phyloP scores from a whole-genome alignment of 768 basidiomycete species.

The Clitopilus passeckerianus region DNA sequence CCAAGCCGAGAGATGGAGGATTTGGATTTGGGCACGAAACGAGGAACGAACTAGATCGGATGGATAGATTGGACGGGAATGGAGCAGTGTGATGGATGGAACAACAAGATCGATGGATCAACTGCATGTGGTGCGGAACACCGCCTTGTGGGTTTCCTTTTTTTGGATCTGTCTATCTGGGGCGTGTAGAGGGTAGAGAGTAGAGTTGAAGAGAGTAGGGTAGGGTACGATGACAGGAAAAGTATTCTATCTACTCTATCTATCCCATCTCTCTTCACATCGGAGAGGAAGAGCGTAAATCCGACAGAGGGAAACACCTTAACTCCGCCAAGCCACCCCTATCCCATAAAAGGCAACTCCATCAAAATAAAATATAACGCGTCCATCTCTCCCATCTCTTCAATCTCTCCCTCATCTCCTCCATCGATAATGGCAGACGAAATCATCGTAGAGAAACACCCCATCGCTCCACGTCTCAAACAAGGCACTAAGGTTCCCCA shows the following conservation, averaged over 20 bases:
- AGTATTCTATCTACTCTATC: not conserved
- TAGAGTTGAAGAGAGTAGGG: not conserved
- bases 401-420: not conserved
- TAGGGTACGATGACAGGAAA: too few species aligned
- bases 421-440: conserved; percentile 34
- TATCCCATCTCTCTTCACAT: not conserved
- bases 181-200: not conserved
- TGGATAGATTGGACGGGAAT: too few species aligned
- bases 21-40: too few species aligned
- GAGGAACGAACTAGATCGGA: too few species aligned
- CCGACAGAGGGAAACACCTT: not conserved
- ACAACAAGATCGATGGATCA: too few species aligned
- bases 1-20: too few species aligned
- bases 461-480: conserved; percentile 71
- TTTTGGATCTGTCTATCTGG: too few species aligned
- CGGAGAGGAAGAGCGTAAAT: not conserved
- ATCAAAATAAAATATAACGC: not conserved
- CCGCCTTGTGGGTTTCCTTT: not conserved
- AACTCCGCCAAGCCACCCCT: not conserved
- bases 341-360: not conserved
- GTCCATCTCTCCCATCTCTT: not conserved
- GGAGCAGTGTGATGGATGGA: too few species aligned
- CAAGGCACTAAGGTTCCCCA: conserved; percentile 66
- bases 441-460: conserved; percentile 44
- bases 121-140: not conserved